Evolutionary conservation across 345 rosid species (phyloP), one percentile per base, ranked within the genome.

Genomic region (Ailanthus altissimus): DNA sequence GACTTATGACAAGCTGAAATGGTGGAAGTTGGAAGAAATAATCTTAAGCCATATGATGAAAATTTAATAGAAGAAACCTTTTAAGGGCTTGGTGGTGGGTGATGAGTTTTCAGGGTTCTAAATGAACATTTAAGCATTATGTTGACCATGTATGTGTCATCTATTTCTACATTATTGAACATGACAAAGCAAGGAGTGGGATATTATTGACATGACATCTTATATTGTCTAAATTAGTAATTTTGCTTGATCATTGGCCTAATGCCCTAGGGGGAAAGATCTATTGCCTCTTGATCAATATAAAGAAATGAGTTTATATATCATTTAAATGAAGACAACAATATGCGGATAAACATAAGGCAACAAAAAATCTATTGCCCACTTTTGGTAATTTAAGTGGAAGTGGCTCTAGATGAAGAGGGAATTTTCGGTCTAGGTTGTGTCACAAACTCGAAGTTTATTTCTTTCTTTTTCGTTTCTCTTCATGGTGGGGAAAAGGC

Each of bases 401-500:
- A 36, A 14, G 40, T 12, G 16, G 16, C 67, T 36, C 14, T 4
- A 38, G 59, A 68, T 10, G 61, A 70, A 9, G n/a, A 2, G 26
- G 63, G 18, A 8, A 21, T 66, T 58, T 74, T 60, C 69, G 63
- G 71, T 60, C 73, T 45, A 32, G 38, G 38, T 32, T 3, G 3
- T 32, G 2, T 32, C 80, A 77, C 86, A 71, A 83, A 80, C 69
- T 75, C 57, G 43, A 4, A 12, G 18, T 23, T 11, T 7, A 0
- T 47, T 32, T 25, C 36, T 16, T 57, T 12, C 73, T 60, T 49
- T 73, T 64, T 32, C 38, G 3, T 32, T 46, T 70, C 47, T 53
- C 76, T 78, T 62, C 59, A 69, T 75, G 79, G 69, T 61, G 76
- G 81, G 32, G 70, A 56, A 26, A 82, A 69, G 67, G 68, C 61